Base-by-base conservation (phyloP, 202 grass and related monocot genomes). In the Musa balbisiana region DNA sequence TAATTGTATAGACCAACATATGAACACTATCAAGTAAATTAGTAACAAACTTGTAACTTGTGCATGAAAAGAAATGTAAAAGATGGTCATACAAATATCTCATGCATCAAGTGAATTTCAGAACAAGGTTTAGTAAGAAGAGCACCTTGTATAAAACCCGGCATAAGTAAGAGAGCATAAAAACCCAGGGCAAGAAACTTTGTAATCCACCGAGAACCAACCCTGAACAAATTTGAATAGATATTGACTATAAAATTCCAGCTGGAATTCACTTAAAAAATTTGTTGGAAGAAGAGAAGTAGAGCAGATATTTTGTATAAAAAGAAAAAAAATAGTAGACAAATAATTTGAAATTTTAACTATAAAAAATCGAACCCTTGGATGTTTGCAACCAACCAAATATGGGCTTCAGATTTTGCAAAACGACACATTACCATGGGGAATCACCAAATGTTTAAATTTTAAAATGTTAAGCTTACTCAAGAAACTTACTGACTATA, bases 121-220 rank as follows among this genome's bases (percentile, higher is more conserved):
- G 24, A 60, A 11, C 29, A 10, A 78, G 2, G 10, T 51, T 55
- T 26, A 23, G 24, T 58, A 55, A 72, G n/a, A 73, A 50, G 59
- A 11, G 79, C 73, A 94, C 91, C 95, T 94, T 92, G 95, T 78
- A 92, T 1, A 75, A 99, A 92, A 74, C 95, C 95, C 67, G 91
- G 91, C 95, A 90, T 92, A 74, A 99, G 91, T 76, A 99, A 90
- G 70, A 93, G 64, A 58, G 95, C 91, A 81, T 99, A 99, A 51
- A 86, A 75, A 62, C 70, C 77, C 10, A 99, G 91, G 53, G 95
- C 91, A 86, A 99, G 83, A 67, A 99, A 73, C 67, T 78, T 78
- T 82, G 83, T 85, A 60, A 99, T 92, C 95, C 95, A 99, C 71
- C 88, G 85, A 69, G 91, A 99, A 80, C 95, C 89, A 92, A 99